Percentiles rank a stretch among this genome's conserved stretches.
phyloP scores from a whole-genome alignment of 768 basidiomycete species.

The Boletus reticulatus region DNA sequence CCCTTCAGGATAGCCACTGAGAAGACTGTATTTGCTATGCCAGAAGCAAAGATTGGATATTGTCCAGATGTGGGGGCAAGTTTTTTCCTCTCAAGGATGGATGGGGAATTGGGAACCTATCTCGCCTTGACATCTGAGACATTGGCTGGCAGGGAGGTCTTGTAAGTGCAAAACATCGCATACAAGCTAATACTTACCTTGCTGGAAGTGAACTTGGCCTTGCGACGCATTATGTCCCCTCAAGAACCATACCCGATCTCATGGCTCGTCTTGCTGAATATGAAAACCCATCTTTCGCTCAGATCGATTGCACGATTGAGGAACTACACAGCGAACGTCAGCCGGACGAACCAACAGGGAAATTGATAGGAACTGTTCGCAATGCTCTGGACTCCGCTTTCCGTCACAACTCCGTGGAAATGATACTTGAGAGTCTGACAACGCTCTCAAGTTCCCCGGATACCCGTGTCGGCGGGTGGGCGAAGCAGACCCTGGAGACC shows the following conservation, averaged over 20 bases:
- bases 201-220: constrained; percentile 77
- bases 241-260: constrained; percentile 68
- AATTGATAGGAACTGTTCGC: constrained; percentile 61
- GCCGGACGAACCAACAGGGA: constrained; percentile 49
- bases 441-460: constrained; percentile 39
- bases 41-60: constrained; percentile 91
- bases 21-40: constrained; percentile 91
- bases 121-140: constrained; percentile 79
- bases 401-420: constrained; percentile 62
- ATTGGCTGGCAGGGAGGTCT: constrained; percentile 77
- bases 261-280: constrained; percentile 59
- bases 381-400: constrained; percentile 84
- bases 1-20: constrained; percentile 93
- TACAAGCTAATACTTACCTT: constrained; percentile 9
- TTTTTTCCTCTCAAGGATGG: constrained; percentile 84
- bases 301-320: constrained; percentile 69
- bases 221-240: constrained; percentile 91
- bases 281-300: constrained; percentile 37
- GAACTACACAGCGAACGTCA: constrained; percentile 58
- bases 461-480: constrained; percentile 65
- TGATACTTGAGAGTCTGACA: constrained; percentile 59
- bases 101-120: constrained; percentile 94
- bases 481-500: constrained; percentile 58
- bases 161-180: constrained; percentile 50
- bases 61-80: constrained; percentile 92